Evolutionary conservation across 371 early-diverging fungal species (phyloP).

Genomic region (Choanephora cucurbitarum): DNA sequence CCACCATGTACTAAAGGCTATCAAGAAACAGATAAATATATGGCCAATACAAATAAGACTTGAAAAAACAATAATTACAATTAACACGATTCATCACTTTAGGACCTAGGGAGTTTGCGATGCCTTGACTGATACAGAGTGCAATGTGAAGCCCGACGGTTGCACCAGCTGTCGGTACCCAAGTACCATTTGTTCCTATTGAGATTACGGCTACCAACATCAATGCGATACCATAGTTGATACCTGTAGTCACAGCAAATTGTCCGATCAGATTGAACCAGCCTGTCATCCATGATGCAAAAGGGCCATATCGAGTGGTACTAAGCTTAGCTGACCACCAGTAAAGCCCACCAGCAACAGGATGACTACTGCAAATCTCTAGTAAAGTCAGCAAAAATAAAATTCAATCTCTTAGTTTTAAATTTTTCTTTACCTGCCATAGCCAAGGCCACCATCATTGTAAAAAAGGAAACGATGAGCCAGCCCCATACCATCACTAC

Average conservation of each 20-base stretch:
- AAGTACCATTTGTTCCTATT: slow-evolving; percentile 43
- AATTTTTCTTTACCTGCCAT: slow-evolving; percentile 48
- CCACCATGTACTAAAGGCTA: slow-evolving; percentile 43
- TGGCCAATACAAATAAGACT: too few species aligned
- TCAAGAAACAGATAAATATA: background rate
- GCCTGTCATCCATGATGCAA: slow-evolving; percentile 47
- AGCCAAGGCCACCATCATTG: slow-evolving; percentile 58
- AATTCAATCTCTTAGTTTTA: too few species aligned
- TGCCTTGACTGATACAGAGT: slow-evolving; percentile 54
- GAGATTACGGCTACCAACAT: slow-evolving; percentile 52
- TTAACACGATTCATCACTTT: slow-evolving; percentile 52
- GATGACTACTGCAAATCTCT: slow-evolving; percentile 71
- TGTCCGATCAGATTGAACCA: slow-evolving; percentile 49
- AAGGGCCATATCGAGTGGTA: slow-evolving; percentile 31
- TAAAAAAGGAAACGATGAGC: slow-evolving; percentile 59
- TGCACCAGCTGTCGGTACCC: slow-evolving; percentile 41
- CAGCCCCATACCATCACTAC: slow-evolving; percentile 52
- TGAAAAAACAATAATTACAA: too few species aligned
- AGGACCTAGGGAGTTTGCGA: slow-evolving; percentile 56
- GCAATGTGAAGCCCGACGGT: slow-evolving; percentile 53
- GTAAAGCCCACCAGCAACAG: slow-evolving; percentile 71
- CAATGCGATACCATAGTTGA: slow-evolving; percentile 57
- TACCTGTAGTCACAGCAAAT: slow-evolving; percentile 54
- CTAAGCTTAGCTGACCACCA: slow-evolving; percentile 59
- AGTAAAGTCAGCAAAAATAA: background rate